Percentiles rank a stretch among this genome's conserved stretches.
Conservation (phyloP, 2,329 filamentous ascomycete genomes). For the Raffaelea arxii region DNA sequence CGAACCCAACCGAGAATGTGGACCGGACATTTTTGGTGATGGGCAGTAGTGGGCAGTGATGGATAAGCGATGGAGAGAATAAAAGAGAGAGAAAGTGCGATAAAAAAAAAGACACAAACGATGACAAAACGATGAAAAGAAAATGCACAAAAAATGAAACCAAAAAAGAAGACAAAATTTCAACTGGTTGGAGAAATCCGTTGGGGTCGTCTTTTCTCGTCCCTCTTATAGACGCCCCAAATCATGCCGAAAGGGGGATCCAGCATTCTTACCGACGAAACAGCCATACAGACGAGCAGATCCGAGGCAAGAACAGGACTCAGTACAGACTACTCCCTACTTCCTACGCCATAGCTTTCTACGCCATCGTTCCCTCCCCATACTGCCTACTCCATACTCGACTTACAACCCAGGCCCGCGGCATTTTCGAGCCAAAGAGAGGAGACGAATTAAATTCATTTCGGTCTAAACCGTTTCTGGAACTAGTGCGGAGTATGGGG, state of each 20-base stretch:
- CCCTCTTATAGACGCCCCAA: no score
- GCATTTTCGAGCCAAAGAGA: no score
- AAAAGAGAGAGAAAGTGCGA: not conserved
- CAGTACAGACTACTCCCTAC: not conserved
- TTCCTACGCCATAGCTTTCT: no score
- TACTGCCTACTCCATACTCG: no score
- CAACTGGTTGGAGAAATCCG: not conserved
- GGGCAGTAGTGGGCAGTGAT: not conserved
- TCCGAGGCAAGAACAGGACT: not conserved
- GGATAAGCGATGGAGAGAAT: not conserved
- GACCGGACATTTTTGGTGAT: slow-evolving; percentile 45
- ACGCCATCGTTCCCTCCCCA: no score
- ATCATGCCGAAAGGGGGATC: no score
- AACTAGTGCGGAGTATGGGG: not conserved
- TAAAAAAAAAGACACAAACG: not conserved
- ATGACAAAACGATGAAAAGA: not conserved
- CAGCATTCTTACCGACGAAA: no score
- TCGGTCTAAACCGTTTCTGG: no score
- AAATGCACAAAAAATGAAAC: not conserved
- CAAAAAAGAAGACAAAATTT: not conserved
- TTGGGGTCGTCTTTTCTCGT: no score
- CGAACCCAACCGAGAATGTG: slow-evolving; percentile 49
- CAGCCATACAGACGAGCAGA: not conserved
- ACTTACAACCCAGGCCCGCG: no score
- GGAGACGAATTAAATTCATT: no score